Evolutionary conservation across 768 basidiomycete genomes (phyloP), one percentile per base, ranked within the genome.

Genomic region (Boletus sensibilis): DNA sequence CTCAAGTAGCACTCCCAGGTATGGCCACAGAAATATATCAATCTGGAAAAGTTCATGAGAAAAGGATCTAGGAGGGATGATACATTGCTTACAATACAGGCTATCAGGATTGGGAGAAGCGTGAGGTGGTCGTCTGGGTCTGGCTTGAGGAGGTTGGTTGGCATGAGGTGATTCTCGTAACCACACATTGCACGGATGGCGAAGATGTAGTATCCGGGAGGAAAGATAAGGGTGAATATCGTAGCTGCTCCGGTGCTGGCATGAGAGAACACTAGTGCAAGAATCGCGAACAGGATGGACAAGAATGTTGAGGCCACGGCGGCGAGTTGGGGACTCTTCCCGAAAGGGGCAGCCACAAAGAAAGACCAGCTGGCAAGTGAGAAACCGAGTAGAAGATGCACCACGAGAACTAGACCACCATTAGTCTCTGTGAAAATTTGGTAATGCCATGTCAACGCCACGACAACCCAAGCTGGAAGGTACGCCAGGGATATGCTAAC

Each of bases 201-300:
- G 62, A 90, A 91, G 21, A 89, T 78, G 61, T 88, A 92, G 69
- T 85, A 91, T 12, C 82, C 80, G 2, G 90, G 88, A 0, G 90
- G 90, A 64, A 91, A 90, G 23, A 91, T 62, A 45, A 91, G 65
- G 2, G 86, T 81, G 64, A 88, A 87, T 25, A 90, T 70, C 58
- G 84, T 80, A 20, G 85, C 82, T 1, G 72, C 74, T 4, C 69
- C 79, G 1, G 77, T 79, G 1, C 70, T 63, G 1, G 77, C 76
- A 38, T 54, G 57, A 35, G 72, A 69, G 51, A 86, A 74, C 0
- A 87, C 79, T 23, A 87, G 70, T 0, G 84, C 89, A 10, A 90
- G 59, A 53, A 92, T 82, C 2, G 87, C 86, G 43, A 89, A 79
- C 4, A 88, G 59, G 50, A 92, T 81, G 12, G 82, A 76, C 35